Percentiles rank a stretch among this genome's conserved stretches.
phyloP scores from a whole-genome alignment of 495 filamentous ascomycete genomes.

The Xylaria grammica region DNA sequence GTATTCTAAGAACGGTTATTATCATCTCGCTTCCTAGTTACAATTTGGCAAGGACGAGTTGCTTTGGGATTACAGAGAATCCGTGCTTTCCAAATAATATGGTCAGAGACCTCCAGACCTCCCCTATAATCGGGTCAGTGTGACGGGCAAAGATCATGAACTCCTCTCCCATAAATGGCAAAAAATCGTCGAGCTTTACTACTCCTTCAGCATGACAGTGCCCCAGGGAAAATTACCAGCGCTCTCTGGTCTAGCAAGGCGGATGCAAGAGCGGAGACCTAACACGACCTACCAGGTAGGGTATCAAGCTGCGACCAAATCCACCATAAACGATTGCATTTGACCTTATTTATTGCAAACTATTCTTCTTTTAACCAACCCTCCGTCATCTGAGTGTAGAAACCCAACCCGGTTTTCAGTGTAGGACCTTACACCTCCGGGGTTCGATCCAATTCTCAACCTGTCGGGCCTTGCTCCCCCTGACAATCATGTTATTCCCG shows the following conservation, averaged over 20 bases:
- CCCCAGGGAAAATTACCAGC: conserved; percentile 24
- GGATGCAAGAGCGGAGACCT: conserved; percentile 13
- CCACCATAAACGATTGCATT: too few species aligned
- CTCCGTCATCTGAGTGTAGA: too few species aligned
- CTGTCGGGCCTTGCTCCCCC: conserved; percentile 36
- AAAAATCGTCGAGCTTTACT: background rate
- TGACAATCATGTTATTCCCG: conserved; percentile 27
- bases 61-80: conserved; percentile 28
- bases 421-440: conserved; percentile 20
- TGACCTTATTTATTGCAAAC: too few species aligned
- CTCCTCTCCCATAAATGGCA: background rate
- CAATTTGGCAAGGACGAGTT: conserved; percentile 28
- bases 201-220: conserved; percentile 11
- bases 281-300: background rate
- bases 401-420: too few species aligned
- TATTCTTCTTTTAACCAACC: too few species aligned
- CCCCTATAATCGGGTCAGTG: background rate
- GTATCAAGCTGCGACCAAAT: too few species aligned
- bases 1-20: conserved; percentile 29
- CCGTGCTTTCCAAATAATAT: conserved; percentile 21
- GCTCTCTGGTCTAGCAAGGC: conserved; percentile 25
- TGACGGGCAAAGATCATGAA: background rate
- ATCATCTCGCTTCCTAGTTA: conserved; percentile 27
- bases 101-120: background rate
- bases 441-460: conserved; percentile 25